A percentile compares a stretch with the other conserved stretches of the same genome.
These are phyloP conservation scores for Teunomyces panamensis DNA, from an alignment of 805 yeast species.

Conservation along the genomic window DNA sequence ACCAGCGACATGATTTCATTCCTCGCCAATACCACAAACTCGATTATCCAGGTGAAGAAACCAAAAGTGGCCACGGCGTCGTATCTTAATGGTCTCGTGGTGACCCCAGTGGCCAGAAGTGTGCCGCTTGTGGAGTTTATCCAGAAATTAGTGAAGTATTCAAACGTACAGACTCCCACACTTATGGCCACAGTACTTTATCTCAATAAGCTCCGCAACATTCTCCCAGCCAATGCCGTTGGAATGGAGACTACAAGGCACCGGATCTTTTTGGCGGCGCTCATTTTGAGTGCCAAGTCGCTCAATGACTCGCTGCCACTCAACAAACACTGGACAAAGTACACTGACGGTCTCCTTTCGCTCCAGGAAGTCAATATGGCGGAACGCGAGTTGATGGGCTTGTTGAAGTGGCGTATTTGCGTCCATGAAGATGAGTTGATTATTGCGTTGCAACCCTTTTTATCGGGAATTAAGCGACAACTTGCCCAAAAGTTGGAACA, in stretches of 20 bases:
- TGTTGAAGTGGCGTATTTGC: constrained; percentile 81
- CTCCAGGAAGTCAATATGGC: constrained; percentile 83
- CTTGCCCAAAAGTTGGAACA: constrained; percentile 26
- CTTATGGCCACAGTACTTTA: constrained; percentile 90
- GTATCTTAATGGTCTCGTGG: constrained; percentile 15
- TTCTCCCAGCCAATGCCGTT: constrained; percentile 81
- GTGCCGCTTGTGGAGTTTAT: constrained; percentile 58
- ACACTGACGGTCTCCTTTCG: constrained; percentile 81
- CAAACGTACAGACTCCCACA: constrained; percentile 94
- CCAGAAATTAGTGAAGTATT: constrained; percentile 64
- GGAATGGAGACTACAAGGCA: constrained; percentile 94
- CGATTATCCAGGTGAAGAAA: constrained; percentile 50
- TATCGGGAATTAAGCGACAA: constrained; percentile 65
- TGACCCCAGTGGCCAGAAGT: background rate
- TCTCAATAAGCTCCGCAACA: constrained; percentile 68
- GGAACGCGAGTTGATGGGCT: constrained; percentile 80
- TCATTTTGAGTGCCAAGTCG: constrained; percentile 88
- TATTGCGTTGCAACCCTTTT: constrained; percentile 68
- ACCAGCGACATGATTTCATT: constrained; percentile 55
- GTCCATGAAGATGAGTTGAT: constrained; percentile 70
- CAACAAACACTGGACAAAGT: constrained; percentile 93
- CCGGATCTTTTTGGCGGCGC: constrained; percentile 84
- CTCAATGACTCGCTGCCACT: constrained; percentile 92
- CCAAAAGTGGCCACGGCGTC: constrained; percentile 9
- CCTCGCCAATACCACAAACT: constrained; percentile 55